Conservation (phyloP, 371 early-diverging fungal species). For the Lichtheimia ornata region DNA sequence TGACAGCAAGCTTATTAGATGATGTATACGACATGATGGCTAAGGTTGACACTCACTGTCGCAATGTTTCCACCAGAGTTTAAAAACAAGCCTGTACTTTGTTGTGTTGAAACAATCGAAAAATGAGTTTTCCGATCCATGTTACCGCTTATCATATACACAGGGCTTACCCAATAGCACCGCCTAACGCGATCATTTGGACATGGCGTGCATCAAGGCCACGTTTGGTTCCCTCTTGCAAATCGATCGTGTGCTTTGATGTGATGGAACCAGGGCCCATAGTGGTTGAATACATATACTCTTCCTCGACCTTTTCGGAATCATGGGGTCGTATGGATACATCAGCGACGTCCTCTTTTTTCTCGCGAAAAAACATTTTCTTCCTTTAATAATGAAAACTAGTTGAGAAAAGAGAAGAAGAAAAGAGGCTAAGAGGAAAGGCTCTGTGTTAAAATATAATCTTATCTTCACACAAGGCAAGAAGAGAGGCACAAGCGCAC, state of each 20-base stretch:
- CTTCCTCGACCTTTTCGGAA: background rate
- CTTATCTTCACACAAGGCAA: too few relatives aligned
- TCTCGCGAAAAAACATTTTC: too few relatives aligned
- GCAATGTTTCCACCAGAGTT: constrained; percentile 77
- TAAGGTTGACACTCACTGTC: constrained; percentile 17
- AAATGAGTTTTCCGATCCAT: too few relatives aligned
- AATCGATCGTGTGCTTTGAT: background rate
- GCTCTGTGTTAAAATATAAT: too few relatives aligned
- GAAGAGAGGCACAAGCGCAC: too few relatives aligned
- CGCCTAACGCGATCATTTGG: constrained; percentile 81
- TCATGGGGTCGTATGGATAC: too few relatives aligned
- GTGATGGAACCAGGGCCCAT: background rate
- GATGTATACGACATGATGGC: background rate
- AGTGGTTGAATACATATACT: background rate
- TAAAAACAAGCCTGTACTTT: constrained; percentile 85
- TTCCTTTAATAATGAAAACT: too few relatives aligned
- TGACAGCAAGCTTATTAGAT: background rate
- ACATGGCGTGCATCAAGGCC: constrained; percentile 73
- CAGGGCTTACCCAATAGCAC: constrained; percentile 47
- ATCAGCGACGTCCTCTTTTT: too few relatives aligned
- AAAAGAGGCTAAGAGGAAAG: too few relatives aligned
- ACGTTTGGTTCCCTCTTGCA: constrained; percentile 50
- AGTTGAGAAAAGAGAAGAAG: too few relatives aligned
- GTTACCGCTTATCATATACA: background rate
- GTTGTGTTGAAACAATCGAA: background rate